These are phyloP conservation scores for Ceratocystis huliohia DNA, from an alignment of 2,329 filamentous ascomycete species.

Conservation along the genomic window DNA sequence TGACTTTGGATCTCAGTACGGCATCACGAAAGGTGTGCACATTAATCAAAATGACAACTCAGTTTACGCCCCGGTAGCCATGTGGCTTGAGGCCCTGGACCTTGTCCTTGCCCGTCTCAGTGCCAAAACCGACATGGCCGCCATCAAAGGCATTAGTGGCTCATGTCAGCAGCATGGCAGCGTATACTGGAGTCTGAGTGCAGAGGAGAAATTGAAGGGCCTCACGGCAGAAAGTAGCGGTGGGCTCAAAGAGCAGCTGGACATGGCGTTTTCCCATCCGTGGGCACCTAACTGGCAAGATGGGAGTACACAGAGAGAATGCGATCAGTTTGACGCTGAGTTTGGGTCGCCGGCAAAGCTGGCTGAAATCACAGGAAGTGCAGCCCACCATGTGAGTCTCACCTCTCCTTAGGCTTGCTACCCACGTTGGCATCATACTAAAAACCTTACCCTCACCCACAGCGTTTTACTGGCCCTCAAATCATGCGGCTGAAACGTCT, in stretches of 20 bases:
- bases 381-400: slow-evolving; percentile 73
- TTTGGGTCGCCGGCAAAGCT: slow-evolving; percentile 56
- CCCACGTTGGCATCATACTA: neutral
- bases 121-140: slow-evolving; percentile 50
- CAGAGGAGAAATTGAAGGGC: slow-evolving; percentile 48
- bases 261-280: slow-evolving; percentile 62
- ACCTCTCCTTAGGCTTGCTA: neutral
- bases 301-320: slow-evolving; percentile 83
- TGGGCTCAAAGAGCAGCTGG: slow-evolving; percentile 59
- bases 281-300: slow-evolving; percentile 98
- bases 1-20: slow-evolving; percentile 61
- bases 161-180: slow-evolving; percentile 97
- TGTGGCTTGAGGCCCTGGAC: slow-evolving; percentile 91
- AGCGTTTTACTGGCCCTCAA: slow-evolving; percentile 95
- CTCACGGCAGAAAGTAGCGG: slow-evolving; percentile 43
- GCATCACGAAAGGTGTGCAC: slow-evolving; percentile 76
- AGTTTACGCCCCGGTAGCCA: slow-evolving; percentile 80
- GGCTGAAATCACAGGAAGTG: slow-evolving; percentile 73
- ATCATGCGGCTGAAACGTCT: slow-evolving; percentile 78
- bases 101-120: slow-evolving; percentile 66
- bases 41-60: slow-evolving; percentile 71
- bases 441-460: slow-evolving; percentile 3
- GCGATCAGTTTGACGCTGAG: slow-evolving; percentile 68
- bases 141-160: slow-evolving; percentile 71
- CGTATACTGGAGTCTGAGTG: slow-evolving; percentile 74